phyloP scores from a whole-genome alignment of 805 yeast species.

The Kluyveromyces wickerhamii region DNA sequence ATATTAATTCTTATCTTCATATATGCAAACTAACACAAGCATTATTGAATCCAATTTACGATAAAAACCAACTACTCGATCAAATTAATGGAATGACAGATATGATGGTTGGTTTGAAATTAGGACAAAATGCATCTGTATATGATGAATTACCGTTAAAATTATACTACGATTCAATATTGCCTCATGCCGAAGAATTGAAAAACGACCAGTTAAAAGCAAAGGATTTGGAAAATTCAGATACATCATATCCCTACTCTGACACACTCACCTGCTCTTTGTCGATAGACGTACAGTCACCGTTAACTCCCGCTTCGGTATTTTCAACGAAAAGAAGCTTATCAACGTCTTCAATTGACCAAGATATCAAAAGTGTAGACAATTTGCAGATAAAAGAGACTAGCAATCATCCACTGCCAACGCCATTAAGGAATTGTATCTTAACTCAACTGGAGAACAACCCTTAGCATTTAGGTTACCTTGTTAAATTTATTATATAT shows the following conservation, averaged over 20 bases:
- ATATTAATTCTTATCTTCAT: conserved; percentile 14
- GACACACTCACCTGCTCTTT: background rate
- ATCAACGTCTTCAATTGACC: conserved; percentile 1
- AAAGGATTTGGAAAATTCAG: background rate
- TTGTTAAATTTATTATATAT: too few species aligned
- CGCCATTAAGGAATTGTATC: background rate
- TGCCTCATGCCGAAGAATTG: background rate
- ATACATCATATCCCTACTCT: background rate
- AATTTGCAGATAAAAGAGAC: background rate
- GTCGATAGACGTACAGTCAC: background rate
- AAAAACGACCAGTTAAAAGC: background rate
- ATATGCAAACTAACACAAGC: conserved; percentile 14
- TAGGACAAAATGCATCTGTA: background rate
- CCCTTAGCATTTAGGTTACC: too few species aligned
- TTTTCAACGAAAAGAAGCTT: conserved; percentile 4
- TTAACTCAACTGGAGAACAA: too few species aligned
- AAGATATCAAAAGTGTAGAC: background rate
- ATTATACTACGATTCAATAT: background rate
- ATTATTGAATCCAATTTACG: background rate
- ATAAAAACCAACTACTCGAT: background rate
- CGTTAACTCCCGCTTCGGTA: conserved; percentile 4
- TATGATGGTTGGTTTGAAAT: conserved; percentile 3
- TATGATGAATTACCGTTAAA: background rate
- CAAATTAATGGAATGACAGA: conserved; percentile 1
- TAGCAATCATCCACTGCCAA: background rate